A percentile compares a stretch with the other conserved stretches of the same genome.
Conservation (phyloP, 2,329 filamentous ascomycete species). For the Tricladium varicosporioides region DNA sequence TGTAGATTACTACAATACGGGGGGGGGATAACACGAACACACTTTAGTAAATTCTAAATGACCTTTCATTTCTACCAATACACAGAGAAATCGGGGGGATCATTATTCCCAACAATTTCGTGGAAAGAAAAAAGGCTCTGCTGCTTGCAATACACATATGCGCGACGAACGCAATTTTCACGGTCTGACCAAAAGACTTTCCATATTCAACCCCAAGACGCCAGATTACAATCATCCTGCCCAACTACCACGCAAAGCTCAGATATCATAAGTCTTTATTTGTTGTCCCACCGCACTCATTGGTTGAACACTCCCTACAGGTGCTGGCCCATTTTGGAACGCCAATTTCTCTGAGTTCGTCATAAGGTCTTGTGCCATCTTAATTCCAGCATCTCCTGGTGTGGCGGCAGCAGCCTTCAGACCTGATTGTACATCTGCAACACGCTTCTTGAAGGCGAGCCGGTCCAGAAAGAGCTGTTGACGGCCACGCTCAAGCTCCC, state of each 20-base stretch:
- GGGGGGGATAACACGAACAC: background rate
- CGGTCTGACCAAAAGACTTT: slow-evolving; percentile 1
- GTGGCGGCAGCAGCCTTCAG: slow-evolving; percentile 50
- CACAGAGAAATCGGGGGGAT: slow-evolving; percentile 16
- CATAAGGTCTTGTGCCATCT: slow-evolving; percentile 35
- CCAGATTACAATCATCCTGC: slow-evolving; percentile 14
- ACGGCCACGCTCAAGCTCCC: slow-evolving; percentile 86
- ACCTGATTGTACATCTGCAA: slow-evolving; percentile 76
- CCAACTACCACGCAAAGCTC: slow-evolving; percentile 11
- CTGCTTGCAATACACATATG: slow-evolving; percentile 19
- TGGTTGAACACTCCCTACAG: slow-evolving; percentile 48
- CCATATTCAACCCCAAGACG: slow-evolving; percentile 30
- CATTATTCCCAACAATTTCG: slow-evolving; percentile 8
- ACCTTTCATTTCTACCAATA: slow-evolving; percentile 23
- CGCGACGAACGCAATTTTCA: slow-evolving; percentile 10
- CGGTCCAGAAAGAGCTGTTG: slow-evolving; percentile 94
- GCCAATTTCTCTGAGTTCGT: slow-evolving; percentile 44
- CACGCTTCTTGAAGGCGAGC: slow-evolving; percentile 82
- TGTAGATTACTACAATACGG: background rate
- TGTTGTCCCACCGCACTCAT: slow-evolving; percentile 50
- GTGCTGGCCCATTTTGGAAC: slow-evolving; percentile 46
- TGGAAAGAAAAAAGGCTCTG: slow-evolving; percentile 5
- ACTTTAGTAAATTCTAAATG: slow-evolving; percentile 10
- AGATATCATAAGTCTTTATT: slow-evolving; percentile 45
- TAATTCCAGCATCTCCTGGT: slow-evolving; percentile 38